Percentiles rank a stretch among this genome's conserved stretches.
Evolutionary conservation across 2,329 filamentous ascomycete genomes (phyloP).

Genomic region (Exserohilum rostratum): DNA sequence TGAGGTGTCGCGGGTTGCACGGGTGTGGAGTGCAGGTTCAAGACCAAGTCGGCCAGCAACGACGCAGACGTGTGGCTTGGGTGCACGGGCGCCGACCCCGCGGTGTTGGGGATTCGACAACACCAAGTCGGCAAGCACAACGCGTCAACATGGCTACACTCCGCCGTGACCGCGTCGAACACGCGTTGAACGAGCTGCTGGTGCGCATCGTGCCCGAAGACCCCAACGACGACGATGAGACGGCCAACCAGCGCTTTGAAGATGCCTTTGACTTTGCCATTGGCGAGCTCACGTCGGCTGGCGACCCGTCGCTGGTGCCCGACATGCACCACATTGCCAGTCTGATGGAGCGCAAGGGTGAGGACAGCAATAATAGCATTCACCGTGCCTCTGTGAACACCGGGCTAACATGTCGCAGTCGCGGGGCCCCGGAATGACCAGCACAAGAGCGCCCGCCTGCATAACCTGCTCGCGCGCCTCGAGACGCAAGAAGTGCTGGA

Average conservation of each 20-base stretch:
- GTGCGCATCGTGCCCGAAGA: slow-evolving; percentile 72
- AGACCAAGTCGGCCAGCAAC: too few relatives aligned
- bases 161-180: slow-evolving; percentile 69
- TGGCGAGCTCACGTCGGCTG: slow-evolving; percentile 51
- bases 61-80: background rate
- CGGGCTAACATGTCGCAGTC: slow-evolving; percentile 53
- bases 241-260: slow-evolving; percentile 71
- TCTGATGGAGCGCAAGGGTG: slow-evolving; percentile 81
- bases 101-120: slow-evolving; percentile 14
- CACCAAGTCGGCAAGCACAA: slow-evolving; percentile 13
- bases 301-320: slow-evolving; percentile 63
- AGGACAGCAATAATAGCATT: background rate
- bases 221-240: slow-evolving; percentile 69
- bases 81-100: slow-evolving; percentile 15
- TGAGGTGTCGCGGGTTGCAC: too few relatives aligned
- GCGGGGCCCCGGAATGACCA: slow-evolving; percentile 75
- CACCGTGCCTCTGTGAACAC: background rate
- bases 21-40: too few relatives aligned
- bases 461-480: slow-evolving; percentile 87
- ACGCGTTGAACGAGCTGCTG: slow-evolving; percentile 80
- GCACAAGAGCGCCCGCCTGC: slow-evolving; percentile 77
- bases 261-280: slow-evolving; percentile 61
- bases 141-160: slow-evolving; percentile 42
- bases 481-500: slow-evolving; percentile 89
- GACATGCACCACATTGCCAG: slow-evolving; percentile 92